Evolutionary conservation across 2,329 filamentous ascomycete species (phyloP), one percentile per base, ranked within the genome.

Genomic region (Cryoendolithus antarcticus): DNA sequence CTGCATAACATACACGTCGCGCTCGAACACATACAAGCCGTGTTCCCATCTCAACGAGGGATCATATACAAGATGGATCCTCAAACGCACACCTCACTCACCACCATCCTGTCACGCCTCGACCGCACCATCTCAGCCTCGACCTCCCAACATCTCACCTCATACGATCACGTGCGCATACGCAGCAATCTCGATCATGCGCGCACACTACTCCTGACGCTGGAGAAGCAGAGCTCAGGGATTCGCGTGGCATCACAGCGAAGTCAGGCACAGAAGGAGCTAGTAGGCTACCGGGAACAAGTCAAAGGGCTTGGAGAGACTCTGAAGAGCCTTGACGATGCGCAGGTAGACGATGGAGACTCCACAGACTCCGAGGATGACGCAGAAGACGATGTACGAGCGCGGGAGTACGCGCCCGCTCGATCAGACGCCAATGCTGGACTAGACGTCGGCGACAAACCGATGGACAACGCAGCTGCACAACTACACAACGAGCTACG

Each of bases 151-250:
- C 39, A 54, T 33, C 45, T 42, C 37, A 38, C 48, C n/a, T n/a
- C n/a, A 52, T 80, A 76, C 52, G 81, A 85, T 62, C 71, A 82
- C 43, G 69, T 70, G 46, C 75, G 72, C 51, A 67, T 70, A 24
- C 63, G 62, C 48, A 67, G 70, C 47, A 88, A 86, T 52, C 66
- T 89, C 44, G 74, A 82, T 48, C 75, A 82, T 56, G 82, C 83
- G 12, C 75, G 77, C 31, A 71, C 69, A 0, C 69, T 83, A 24
- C 73, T 88, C 40, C 71, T 80, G 12, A 77, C 71, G 43, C 70
- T 86, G 32, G 83, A 86, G 56, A 80, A 84, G 50, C 75, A 82
- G 49, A 70, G 75, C 4, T 60, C 74, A 9, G 12, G 29, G 4
- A 29, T 30, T 9, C 78, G 78, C 55, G 63, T 71, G 27, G 70